phyloP scores from a whole-genome alignment of 2,329 filamentous ascomycete species.

The Plenodomus tracheiphilus region DNA sequence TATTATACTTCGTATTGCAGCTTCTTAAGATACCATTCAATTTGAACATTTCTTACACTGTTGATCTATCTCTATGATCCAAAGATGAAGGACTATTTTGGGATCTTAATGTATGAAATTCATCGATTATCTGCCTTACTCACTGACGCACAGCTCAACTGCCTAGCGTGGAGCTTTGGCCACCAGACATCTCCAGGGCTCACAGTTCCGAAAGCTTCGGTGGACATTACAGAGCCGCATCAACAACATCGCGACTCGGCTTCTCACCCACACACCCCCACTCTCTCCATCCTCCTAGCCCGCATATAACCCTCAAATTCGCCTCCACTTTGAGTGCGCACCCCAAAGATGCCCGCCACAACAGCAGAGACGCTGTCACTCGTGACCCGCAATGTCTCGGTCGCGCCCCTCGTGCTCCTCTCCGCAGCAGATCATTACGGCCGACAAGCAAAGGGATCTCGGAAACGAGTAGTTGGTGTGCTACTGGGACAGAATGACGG shows the following conservation, averaged over 20 bases:
- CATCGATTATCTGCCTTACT: background rate
- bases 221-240: slow-evolving; percentile 41
- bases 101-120: too few species aligned
- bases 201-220: slow-evolving; percentile 35
- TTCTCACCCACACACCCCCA: slow-evolving; percentile 17
- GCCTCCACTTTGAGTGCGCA: slow-evolving; percentile 12
- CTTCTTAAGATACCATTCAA: slow-evolving; percentile 26
- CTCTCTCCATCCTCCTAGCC: slow-evolving; percentile 9
- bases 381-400: slow-evolving; percentile 91
- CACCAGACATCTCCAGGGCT: slow-evolving; percentile 14
- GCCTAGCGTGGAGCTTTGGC: slow-evolving; percentile 26
- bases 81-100: too few species aligned
- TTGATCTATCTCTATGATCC: too few species aligned
- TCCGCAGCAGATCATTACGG: slow-evolving; percentile 99
- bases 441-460: slow-evolving; percentile 85
- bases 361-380: slow-evolving; percentile 95
- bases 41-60: background rate
- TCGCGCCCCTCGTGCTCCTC: slow-evolving; percentile 95
- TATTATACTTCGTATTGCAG: slow-evolving; percentile 8
- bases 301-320: slow-evolving; percentile 2
- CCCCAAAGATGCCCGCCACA: slow-evolving; percentile 78
- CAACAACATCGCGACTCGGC: slow-evolving; percentile 27
- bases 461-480: slow-evolving; percentile 89
- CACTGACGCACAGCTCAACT: slow-evolving; percentile 19
- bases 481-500: slow-evolving; percentile 94